Evolutionary conservation across 805 yeast genomes (phyloP), one percentile per base, ranked within the genome.

Genomic region (Saturnispora galanensis): DNA sequence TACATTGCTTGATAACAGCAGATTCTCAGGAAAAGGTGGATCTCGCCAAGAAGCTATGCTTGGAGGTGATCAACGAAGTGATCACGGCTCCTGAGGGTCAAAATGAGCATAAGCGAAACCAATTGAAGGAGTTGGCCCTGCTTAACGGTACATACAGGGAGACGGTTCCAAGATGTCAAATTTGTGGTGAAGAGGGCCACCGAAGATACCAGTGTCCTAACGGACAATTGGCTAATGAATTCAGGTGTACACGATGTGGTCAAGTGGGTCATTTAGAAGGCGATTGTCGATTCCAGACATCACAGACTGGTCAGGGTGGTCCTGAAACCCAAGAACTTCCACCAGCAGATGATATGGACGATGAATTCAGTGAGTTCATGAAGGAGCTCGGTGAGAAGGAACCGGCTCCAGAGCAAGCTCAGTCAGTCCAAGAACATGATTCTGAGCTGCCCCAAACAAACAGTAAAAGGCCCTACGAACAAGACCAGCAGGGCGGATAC

Each of bases 81-180:
- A 84, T 89, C 1, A 72, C 79, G 15, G 79, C 95, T 0, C 98
- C 98, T 2, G 90, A 84, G 50, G 96, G 96, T 1, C 94, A 86
- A 59, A 93, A 90, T 62, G 95, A 87, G 50, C 71, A 85, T 59
- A 93, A 93, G 57, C 71, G 97, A 47, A 86, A 82, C 37, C 99
- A 93, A 62, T 70, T 93, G 48, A 74, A 96, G 51, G 96, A 90
- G 57, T 71, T 93, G 54, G 99, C 99, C 0, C 82, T 85, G 18
- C 69, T 93, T 45, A 94, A 93, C 65, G 99, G 99, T 63, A 93
- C 98, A 0, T 69, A 88, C 39, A 74, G 97, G 44, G 90, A 82
- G 51, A 79, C 74, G 40, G 77, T 71, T 47, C 69, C 78, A 47
- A 72, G 77, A 1, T 83, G 90, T 59, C 67, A 73, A 12, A 66